These are phyloP conservation scores for Trichoderma erinaceum DNA, from an alignment of 495 filamentous ascomycete genomes.

Conservation along the genomic window DNA sequence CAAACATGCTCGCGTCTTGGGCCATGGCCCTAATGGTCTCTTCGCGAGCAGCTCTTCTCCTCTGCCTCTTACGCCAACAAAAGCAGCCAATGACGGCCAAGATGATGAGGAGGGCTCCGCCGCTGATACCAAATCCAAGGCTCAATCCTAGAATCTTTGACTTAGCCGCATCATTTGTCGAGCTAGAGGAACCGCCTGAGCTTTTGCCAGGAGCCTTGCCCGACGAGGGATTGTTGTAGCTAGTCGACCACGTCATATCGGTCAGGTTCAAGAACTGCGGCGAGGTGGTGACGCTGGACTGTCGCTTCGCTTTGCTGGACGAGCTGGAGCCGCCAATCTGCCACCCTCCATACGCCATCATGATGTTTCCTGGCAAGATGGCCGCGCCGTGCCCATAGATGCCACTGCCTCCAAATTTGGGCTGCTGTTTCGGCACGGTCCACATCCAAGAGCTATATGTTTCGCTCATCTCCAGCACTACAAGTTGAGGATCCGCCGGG, in stretches of 20 bases:
- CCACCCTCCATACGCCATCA: slow-evolving; percentile 86
- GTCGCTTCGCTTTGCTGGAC: slow-evolving; percentile 33
- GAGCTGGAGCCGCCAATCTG: slow-evolving; percentile 48
- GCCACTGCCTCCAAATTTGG: slow-evolving; percentile 39
- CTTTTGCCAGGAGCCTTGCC: slow-evolving; percentile 22
- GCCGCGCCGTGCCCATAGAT: slow-evolving; percentile 81
- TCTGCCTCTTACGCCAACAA: slow-evolving; percentile 51
- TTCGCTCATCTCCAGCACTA: slow-evolving; percentile 62
- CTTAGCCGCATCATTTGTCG: neutral
- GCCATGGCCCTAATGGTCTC: slow-evolving; percentile 34
- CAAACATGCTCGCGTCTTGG: slow-evolving; percentile 32
- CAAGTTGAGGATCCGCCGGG: slow-evolving; percentile 74
- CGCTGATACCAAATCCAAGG: slow-evolving; percentile 67
- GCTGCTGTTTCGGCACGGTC: slow-evolving; percentile 53
- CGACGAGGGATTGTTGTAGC: slow-evolving; percentile 40
- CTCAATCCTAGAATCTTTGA: slow-evolving; percentile 41
- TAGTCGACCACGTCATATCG: slow-evolving; percentile 60
- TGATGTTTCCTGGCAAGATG: slow-evolving; percentile 77
- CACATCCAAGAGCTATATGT: slow-evolving; percentile 74
- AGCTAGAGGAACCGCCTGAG: slow-evolving; percentile 9
- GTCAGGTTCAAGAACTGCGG: slow-evolving; percentile 74
- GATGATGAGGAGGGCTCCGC: slow-evolving; percentile 55
- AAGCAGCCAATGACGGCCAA: slow-evolving; percentile 47
- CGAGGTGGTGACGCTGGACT: slow-evolving; percentile 33
- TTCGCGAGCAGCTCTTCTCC: slow-evolving; percentile 31